Evolutionary conservation across 257 asterid genomes (phyloP).

Genomic region (Solanum bulbocastanum): DNA sequence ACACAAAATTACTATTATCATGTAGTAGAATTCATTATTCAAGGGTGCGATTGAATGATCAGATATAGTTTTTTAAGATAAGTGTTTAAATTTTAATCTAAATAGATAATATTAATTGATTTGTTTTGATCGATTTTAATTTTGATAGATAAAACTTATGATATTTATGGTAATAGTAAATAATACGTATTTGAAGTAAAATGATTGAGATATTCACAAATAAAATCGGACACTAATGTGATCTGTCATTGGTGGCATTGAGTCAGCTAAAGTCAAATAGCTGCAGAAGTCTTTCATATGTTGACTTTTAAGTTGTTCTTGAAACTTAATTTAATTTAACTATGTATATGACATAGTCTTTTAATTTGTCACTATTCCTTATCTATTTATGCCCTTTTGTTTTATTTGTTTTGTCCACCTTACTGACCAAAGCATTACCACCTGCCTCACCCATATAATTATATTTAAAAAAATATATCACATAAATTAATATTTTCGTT

Average conservation of each 20-base stretch:
- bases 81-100: not conserved
- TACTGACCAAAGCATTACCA: no score
- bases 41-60: not conserved
- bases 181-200: not conserved
- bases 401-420: no score
- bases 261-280: not conserved
- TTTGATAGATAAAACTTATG: not conserved
- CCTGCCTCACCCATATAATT: no score
- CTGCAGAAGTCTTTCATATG: not conserved
- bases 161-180: not conserved
- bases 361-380: no score
- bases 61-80: not conserved
- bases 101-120: not conserved
- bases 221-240: not conserved
- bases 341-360: no score
- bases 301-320: not conserved
- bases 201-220: not conserved
- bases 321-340: not conserved
- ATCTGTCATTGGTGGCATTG: no score
- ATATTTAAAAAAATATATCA: no score
- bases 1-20: not conserved
- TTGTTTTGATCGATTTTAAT: no score
- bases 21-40: no score
- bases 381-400: no score
- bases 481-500: no score